phyloP scores from a whole-genome alignment of 192 early-diverging fungal species.

The Coemansia sp. region DNA sequence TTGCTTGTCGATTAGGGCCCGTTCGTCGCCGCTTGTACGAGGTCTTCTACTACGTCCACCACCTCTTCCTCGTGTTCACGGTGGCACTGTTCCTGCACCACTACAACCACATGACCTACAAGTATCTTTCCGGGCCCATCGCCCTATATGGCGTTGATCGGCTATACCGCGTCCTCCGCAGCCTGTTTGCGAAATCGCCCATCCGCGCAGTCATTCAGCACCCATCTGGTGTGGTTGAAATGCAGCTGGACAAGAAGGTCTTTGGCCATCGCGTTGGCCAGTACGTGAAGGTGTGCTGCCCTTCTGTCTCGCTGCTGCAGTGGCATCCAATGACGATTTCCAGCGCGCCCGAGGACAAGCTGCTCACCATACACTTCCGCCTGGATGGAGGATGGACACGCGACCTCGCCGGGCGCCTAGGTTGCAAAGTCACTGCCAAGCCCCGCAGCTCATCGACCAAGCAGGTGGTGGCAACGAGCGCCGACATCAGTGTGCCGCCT shows the following conservation, averaged over 20 bases:
- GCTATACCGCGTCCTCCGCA: conserved; percentile 53
- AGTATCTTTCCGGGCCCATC: conserved; percentile 54
- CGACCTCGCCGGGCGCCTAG: conserved; percentile 56
- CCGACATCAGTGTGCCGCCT: no score
- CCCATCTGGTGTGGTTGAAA: conserved; percentile 65
- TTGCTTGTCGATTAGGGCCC: conserved; percentile 13
- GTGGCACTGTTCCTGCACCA: conserved; percentile 65
- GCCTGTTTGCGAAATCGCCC: conserved; percentile 49
- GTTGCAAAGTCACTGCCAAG: conserved; percentile 52
- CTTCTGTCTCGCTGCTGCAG: conserved; percentile 62
- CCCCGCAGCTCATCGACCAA: conserved; percentile 4
- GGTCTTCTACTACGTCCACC: conserved; percentile 74
- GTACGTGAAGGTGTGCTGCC: conserved; percentile 68
- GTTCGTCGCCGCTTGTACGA: conserved; percentile 62
- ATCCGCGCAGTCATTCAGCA: conserved; percentile 70
- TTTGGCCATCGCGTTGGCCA: conserved; percentile 60
- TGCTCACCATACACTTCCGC: conserved; percentile 70
- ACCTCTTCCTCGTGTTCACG: conserved; percentile 65
- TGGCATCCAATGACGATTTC: conserved; percentile 79
- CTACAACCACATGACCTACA: conserved; percentile 52
- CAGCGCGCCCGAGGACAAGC: conserved; percentile 70
- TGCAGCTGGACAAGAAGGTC: conserved; percentile 58
- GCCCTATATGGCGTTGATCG: conserved; percentile 61
- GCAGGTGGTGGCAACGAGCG: conserved; percentile 1
- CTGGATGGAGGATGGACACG: conserved; percentile 71